phyloP scores from a whole-genome alignment of 2,329 filamentous ascomycete genomes.

The Penicillium oxalicum region DNA sequence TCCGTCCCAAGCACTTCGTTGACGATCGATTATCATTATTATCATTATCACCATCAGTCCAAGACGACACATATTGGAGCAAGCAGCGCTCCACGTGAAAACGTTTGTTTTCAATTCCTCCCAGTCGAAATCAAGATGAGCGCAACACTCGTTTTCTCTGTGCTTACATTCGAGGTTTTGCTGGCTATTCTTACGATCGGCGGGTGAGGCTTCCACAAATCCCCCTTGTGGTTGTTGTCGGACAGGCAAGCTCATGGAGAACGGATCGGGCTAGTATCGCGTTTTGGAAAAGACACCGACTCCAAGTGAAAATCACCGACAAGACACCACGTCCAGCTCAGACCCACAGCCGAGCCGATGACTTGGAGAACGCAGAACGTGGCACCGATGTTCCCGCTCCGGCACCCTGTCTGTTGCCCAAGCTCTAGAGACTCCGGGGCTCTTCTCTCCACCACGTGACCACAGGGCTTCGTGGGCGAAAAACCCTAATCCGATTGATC shows the following conservation, averaged over 20 bases:
- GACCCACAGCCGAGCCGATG: slow-evolving; percentile 4
- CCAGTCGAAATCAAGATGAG: no score
- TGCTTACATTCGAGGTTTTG: slow-evolving; percentile 11
- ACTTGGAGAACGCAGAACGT: not conserved
- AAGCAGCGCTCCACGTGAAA: no score
- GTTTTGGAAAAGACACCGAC: slow-evolving; percentile 14
- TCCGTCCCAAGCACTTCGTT: no score
- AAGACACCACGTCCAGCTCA: slow-evolving; percentile 1
- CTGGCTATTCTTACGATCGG: slow-evolving; percentile 5
- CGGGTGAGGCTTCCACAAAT: slow-evolving; percentile 6
- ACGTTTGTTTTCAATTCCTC: no score
- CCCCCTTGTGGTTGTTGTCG: not conserved
- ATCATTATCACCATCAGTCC: no score
- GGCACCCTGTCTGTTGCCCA: no score
- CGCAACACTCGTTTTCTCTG: slow-evolving; percentile 2
- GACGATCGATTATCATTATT: no score
- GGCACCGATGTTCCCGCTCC: no score
- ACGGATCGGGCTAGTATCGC: not conserved
- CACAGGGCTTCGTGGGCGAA: slow-evolving; percentile 13
- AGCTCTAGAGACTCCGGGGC: not conserved
- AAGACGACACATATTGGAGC: no score
- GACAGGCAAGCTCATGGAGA: not conserved
- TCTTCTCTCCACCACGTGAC: slow-evolving; percentile 10
- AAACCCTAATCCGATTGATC: slow-evolving; percentile 26
- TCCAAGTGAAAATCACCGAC: slow-evolving; percentile 11